A percentile compares a stretch with the other conserved stretches of the same genome.
Evolutionary conservation across 2,329 filamentous ascomycete genomes (phyloP).

Genomic region (Penicillium sp.): DNA sequence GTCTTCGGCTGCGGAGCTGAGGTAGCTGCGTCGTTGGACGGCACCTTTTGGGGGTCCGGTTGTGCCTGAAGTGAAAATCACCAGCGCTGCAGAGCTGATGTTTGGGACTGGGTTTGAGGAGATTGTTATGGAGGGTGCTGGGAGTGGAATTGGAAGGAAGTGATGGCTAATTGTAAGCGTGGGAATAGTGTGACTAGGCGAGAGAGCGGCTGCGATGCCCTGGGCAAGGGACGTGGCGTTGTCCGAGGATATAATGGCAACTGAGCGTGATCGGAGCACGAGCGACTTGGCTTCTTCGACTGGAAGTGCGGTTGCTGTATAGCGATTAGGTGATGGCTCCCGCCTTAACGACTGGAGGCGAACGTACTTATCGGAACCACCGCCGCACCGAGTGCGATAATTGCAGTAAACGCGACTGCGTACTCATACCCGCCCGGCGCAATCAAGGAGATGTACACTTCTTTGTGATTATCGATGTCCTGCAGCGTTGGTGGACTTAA

Average conservation of each 20-base stretch:
- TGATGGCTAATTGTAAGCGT: background rate
- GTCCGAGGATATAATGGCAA: slow-evolving; percentile 30
- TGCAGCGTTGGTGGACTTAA: slow-evolving; percentile 23
- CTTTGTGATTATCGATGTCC: slow-evolving; percentile 32
- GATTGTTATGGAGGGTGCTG: slow-evolving; percentile 26
- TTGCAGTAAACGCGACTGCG: slow-evolving; percentile 40
- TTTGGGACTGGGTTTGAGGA: slow-evolving; percentile 36
- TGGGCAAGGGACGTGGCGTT: slow-evolving; percentile 16
- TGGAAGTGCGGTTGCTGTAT: slow-evolving; percentile 30
- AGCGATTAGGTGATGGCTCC: background rate
- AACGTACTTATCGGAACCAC: slow-evolving; percentile 40
- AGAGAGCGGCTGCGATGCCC: background rate
- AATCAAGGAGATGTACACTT: slow-evolving; percentile 40
- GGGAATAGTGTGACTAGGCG: background rate
- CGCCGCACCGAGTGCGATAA: slow-evolving; percentile 40
- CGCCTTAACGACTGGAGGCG: background rate
- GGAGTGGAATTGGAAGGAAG: background rate
- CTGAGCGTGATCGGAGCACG: slow-evolving; percentile 28
- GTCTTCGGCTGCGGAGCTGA: slow-evolving; percentile 28
- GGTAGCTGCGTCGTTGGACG: slow-evolving; percentile 45
- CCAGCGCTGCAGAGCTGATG: slow-evolving; percentile 37
- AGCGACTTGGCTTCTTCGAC: slow-evolving; percentile 41
- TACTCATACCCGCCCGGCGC: slow-evolving; percentile 45
- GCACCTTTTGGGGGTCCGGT: slow-evolving; percentile 44
- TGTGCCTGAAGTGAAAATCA: slow-evolving; percentile 46